Base-by-base conservation (phyloP, 1,139 yeast genomes). In the Blastobotrys proliferans region DNA sequence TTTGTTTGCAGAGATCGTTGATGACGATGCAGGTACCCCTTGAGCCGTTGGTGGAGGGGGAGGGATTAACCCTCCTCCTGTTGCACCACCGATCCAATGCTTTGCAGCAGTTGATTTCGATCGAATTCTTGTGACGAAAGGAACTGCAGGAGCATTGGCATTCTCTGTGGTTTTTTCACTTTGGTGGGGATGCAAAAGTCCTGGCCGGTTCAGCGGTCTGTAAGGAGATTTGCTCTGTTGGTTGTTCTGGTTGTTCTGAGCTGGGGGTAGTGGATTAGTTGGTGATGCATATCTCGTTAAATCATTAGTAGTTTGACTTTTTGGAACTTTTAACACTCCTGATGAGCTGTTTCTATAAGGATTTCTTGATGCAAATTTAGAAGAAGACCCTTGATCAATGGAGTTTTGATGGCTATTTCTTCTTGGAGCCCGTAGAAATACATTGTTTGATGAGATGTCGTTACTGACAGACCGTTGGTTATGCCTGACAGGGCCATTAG, bases 41-140 rank as follows among this genome's bases (percentile, higher is more conserved):
- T 8, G 17, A 20, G 26, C 29, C 14, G 38, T 38, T 13, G 38
- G 33, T 8, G 27, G 26, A 6, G 33, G 38, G 4, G 22, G 22
- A 13, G 38, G 38, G 4, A 35, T 35, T 17, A 24, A 3, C 38
- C 38, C 24, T 22, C 13, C 30, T 24, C n/a, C n/a, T n/a, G n/a
- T n/a, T n/a, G n/a, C n/a, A n/a, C n/a, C n/a, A n/a, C n/a, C n/a
- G 17, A 40, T 33, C 50, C 49, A 47, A 18, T 45, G 51, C 38
- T 51, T 52, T 6, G 57, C 41, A 22, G 51, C 48, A 1, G 56
- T 53, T 11, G 56, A 52, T 27, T 48, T 51, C 6, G 57, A 53
- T 22, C 57, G 44, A 27, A n/a, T 35, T 44, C 13, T 32, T 17
- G 24, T 11, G 9, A 3, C 14, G 13, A 24, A 31, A 29, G 30